Percentiles rank a stretch among this genome's conserved stretches.
Conservation (phyloP, 2,329 filamentous ascomycete species). For the Sporothrix brasiliensis region DNA sequence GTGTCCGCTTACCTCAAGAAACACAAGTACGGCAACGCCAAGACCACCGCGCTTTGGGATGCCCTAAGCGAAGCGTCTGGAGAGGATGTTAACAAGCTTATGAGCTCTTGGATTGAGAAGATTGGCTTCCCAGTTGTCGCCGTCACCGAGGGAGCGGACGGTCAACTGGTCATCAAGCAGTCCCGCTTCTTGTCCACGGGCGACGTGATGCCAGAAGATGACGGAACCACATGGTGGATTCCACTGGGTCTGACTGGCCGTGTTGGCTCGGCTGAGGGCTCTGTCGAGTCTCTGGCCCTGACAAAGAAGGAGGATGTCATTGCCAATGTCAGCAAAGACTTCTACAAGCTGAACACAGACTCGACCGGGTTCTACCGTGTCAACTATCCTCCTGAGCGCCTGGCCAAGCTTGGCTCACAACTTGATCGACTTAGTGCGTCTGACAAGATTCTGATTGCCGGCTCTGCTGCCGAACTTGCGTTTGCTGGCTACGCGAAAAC, state of each 20-base stretch:
- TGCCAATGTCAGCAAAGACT: conserved; percentile 71
- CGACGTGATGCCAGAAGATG: conserved; percentile 87
- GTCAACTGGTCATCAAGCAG: conserved; percentile 81
- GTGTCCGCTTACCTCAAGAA: conserved; percentile 87
- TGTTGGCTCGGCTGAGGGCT: conserved; percentile 57
- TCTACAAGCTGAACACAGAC: conserved; percentile 92
- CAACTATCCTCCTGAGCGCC: conserved; percentile 83
- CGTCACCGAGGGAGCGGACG: conserved; percentile 73
- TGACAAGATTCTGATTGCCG: conserved; percentile 91
- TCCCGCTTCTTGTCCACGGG: conserved; percentile 88
- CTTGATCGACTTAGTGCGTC: conserved; percentile 75
- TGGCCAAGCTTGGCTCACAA: conserved; percentile 77
- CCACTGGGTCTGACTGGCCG: conserved; percentile 84
- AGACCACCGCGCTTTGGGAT: conserved; percentile 87
- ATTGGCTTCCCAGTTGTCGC: conserved; percentile 93
- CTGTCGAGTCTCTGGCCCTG: conserved; percentile 66
- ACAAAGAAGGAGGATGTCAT: conserved; percentile 77
- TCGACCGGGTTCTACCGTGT: conserved; percentile 89
- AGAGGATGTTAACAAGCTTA: conserved; percentile 81
- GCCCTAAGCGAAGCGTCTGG: conserved; percentile 86
- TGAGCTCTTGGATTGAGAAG: conserved; percentile 93
- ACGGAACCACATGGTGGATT: conserved; percentile 93
- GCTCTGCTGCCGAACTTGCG: conserved; percentile 85
- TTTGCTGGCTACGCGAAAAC: conserved; percentile 85
- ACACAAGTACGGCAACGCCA: conserved; percentile 87